These are phyloP conservation scores for Saccharomyces hybrid DNA, from an alignment of 1,139 yeast genomes.

Conservation along the genomic window DNA sequence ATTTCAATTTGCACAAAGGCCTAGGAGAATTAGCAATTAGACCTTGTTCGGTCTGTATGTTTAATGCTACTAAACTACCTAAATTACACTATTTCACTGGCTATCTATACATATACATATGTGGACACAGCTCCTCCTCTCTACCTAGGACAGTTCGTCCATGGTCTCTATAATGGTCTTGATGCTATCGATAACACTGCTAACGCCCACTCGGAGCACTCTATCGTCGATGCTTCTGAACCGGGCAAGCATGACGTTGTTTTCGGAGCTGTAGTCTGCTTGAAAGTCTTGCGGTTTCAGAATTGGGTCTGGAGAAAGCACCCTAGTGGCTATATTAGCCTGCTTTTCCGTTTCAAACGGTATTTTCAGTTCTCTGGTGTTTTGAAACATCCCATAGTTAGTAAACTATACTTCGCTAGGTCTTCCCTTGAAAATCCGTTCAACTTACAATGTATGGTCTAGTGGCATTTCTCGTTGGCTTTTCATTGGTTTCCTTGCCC, in stretches of 20 bases:
- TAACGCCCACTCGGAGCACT: slow-evolving; percentile 61
- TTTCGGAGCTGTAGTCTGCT: slow-evolving; percentile 37
- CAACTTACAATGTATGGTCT: slow-evolving; percentile 12
- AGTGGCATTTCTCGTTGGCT: slow-evolving; percentile 7
- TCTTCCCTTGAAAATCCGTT: not conserved
- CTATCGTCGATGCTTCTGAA: slow-evolving; percentile 56
- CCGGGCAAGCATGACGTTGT: slow-evolving; percentile 33
- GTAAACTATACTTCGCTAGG: not conserved
- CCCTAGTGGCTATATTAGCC: slow-evolving; percentile 52
- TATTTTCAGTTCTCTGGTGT: slow-evolving; percentile 38
- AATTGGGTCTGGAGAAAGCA: slow-evolving; percentile 72
- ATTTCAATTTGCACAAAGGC: not conserved
- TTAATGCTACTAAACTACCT: not conserved
- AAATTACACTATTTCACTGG: not conserved
- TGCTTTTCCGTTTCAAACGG: slow-evolving; percentile 59
- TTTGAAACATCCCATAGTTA: not conserved
- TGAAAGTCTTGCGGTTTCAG: slow-evolving; percentile 53
- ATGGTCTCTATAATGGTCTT: slow-evolving; percentile 64
- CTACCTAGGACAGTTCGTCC: slow-evolving; percentile 44
- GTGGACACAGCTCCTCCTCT: not conserved
- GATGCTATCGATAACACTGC: slow-evolving; percentile 57
- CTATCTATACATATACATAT: not conserved
- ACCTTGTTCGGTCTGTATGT: not conserved
- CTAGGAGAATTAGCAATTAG: not conserved
- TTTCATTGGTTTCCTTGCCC: not conserved